Base-by-base conservation (phyloP, 2,329 filamentous ascomycete genomes). In the Phoma sp. region DNA sequence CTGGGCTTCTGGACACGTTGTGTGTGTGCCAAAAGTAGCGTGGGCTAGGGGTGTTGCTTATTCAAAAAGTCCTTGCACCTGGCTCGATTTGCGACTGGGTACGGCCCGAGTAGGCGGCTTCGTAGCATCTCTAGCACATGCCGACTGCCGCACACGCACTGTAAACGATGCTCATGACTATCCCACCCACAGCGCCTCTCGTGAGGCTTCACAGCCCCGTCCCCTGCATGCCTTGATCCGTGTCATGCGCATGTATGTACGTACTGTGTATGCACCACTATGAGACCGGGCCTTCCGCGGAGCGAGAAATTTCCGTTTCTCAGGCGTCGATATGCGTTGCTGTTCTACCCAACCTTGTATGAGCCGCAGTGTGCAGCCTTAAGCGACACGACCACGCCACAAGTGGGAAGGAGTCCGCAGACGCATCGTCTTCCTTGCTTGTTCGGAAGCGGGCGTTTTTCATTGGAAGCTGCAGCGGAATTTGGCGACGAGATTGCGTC, bases 31-130 rank as follows among this genome's bases (percentile, higher is more conserved):
- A 72, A 69, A 72, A 71, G 65, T 67, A 69, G 65, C 52, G 47
- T 52, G 46, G 55, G 59, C 50, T 62, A 51, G 63, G 71, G 52
- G 43, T 51, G 24, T 51, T 19, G 52, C 29, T 46, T 55, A 55
- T 55, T 41, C 46, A 47, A 55, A 51, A 51, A 55, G 29, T 32
- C 48, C 54, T 57, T 51, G 54, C 48, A 51, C 64, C 63, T 59
- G 68, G 59, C 61, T 71, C 65, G 70, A 73, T 72, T 66, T 71
- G 65, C 69, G 65, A 69, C 68, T 73, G 71, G 70, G 70, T 69
- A 58, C 70, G 71, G 70, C 49, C 69, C 71, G 70, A 69, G 63
- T 54, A 66, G 63, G 58, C 62, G 57, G 58, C 64, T 65, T 61
- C 60, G 62, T 63, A 58, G 61, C 44, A 62, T 60, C 45, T 51